Evolutionary conservation across 1,284 basidiomycete genomes (phyloP).

Genomic region (Boletus semigastroideus): DNA sequence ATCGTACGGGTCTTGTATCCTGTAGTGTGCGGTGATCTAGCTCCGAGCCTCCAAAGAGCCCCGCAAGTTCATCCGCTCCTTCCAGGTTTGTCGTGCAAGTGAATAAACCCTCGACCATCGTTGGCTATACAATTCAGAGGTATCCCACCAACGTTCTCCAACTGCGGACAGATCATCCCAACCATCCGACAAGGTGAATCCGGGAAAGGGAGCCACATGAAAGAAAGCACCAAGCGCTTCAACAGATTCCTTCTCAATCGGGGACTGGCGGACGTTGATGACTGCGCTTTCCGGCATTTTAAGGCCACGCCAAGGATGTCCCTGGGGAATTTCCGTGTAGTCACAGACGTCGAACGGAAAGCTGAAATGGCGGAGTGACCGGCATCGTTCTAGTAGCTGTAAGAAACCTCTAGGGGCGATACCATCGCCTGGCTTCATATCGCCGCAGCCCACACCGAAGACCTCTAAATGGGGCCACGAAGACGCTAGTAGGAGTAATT

Average conservation of each 20-base stretch:
- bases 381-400: not conserved
- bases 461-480: not conserved
- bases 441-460: not conserved
- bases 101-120: not conserved
- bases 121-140: not conserved
- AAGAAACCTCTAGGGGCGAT: not conserved
- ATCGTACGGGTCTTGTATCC: no score
- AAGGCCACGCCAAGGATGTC: not conserved
- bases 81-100: not conserved
- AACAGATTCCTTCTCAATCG: not conserved
- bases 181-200: not conserved
- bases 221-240: not conserved
- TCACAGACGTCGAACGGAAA: not conserved
- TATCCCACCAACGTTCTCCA: not conserved
- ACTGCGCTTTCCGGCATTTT: not conserved
- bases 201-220: not conserved
- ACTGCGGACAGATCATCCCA: not conserved
- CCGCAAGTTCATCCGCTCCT: not conserved
- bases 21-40: conserved; percentile 29
- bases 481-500: not conserved
- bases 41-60: not conserved
- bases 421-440: no score
- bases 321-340: not conserved
- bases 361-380: not conserved
- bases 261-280: not conserved